phyloP scores from a whole-genome alignment of 2,329 filamentous ascomycete species.

The Rhynchosporium graminicola region DNA sequence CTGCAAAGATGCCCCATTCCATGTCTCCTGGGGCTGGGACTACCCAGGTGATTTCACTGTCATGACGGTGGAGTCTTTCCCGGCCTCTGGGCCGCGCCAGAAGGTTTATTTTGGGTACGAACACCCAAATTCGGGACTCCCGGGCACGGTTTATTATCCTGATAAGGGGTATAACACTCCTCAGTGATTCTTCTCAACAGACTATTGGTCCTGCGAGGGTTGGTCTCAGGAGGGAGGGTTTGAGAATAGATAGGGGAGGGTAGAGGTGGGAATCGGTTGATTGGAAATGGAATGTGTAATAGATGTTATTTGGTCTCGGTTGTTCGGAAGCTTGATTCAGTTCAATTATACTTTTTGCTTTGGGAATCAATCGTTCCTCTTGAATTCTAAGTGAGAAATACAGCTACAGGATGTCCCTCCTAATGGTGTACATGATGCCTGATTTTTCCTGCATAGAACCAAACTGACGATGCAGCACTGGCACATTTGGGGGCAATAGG shows the following conservation, averaged over 20 bases:
- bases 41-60: slow-evolving; percentile 15
- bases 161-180: slow-evolving; percentile 10
- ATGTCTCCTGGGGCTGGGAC: slow-evolving; percentile 20
- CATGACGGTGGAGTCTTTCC: slow-evolving; percentile 8
- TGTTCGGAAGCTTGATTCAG: no score
- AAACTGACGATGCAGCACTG: no score
- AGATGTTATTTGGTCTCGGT: neutral
- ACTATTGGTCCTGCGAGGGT: neutral
- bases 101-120: slow-evolving; percentile 10
- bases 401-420: no score
- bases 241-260: neutral
- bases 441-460: no score
- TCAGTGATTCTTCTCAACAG: neutral
- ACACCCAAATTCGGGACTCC: slow-evolving; percentile 8
- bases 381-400: no score
- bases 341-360: no score
- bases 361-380: no score
- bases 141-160: slow-evolving; percentile 2
- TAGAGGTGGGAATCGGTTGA: no score
- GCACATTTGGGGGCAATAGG: no score
- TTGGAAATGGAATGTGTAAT: neutral
- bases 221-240: neutral
- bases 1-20: slow-evolving; percentile 7
- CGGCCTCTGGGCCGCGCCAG: neutral
- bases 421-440: no score